Evolutionary conservation across 768 basidiomycete genomes (phyloP).

Genomic region (Pulveroboletus sp.): DNA sequence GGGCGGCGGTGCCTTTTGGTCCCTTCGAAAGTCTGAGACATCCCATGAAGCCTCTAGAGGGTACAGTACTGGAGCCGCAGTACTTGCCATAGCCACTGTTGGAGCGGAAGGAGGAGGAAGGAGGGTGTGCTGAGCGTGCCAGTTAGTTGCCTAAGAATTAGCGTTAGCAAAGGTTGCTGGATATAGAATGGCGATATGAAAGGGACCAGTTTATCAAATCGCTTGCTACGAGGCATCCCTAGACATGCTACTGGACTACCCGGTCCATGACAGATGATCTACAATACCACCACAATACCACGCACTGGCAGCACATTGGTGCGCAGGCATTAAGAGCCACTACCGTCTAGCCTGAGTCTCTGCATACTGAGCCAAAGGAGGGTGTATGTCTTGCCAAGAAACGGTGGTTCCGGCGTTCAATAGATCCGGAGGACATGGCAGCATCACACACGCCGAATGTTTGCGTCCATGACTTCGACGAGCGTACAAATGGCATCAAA

Average conservation of each 20-base stretch:
- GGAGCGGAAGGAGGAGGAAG: background rate
- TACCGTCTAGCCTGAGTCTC: too few relatives aligned
- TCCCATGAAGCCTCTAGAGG: background rate
- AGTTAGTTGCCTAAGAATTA: slow-evolving; percentile 2
- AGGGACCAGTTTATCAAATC: background rate
- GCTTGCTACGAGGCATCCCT: slow-evolving; percentile 1
- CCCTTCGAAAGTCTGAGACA: slow-evolving; percentile 8
- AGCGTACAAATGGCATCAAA: too few relatives aligned
- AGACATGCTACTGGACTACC: slow-evolving; percentile 4
- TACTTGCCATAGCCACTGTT: slow-evolving; percentile 12
- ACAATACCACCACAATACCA: background rate
- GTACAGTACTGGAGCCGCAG: slow-evolving; percentile 4
- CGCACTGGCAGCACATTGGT: background rate
- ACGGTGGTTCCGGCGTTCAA: too few relatives aligned
- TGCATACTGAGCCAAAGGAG: too few relatives aligned
- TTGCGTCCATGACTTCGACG: too few relatives aligned
- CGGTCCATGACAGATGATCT: background rate
- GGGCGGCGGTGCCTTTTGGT: slow-evolving; percentile 21
- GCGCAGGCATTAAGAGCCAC: background rate
- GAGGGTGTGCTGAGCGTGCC: background rate
- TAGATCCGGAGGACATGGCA: too few relatives aligned
- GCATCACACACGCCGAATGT: too few relatives aligned
- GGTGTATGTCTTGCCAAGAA: too few relatives aligned
- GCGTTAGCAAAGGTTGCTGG: background rate
- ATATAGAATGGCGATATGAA: background rate